phyloP scores from a whole-genome alignment of 108 stramenopile species.

The Cyclotella distinguenda region DNA sequence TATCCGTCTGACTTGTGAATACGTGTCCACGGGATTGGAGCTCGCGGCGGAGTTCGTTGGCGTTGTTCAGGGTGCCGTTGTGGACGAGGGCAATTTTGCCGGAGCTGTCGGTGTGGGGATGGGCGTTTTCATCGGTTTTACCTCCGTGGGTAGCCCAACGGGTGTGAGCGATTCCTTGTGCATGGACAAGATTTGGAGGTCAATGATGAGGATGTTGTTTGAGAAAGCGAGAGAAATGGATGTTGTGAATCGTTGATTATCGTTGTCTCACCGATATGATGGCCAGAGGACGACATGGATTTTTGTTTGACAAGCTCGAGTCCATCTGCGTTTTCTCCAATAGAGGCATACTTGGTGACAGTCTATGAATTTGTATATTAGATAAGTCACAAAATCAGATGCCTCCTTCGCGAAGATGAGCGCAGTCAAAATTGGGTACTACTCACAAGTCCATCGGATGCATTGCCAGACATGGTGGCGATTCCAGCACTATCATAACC shows the following conservation, averaged over 20 bases:
- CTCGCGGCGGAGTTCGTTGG: slow-evolving; percentile 86
- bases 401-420: too few relatives aligned
- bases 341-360: slow-evolving; percentile 93
- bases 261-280: slow-evolving; percentile 60
- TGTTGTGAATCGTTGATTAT: not conserved
- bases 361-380: not conserved
- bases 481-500: slow-evolving; percentile 99
- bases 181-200: too few relatives aligned
- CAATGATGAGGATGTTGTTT: too few relatives aligned
- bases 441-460: slow-evolving; percentile 42
- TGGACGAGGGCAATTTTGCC: slow-evolving; percentile 98
- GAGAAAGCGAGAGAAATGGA: too few relatives aligned
- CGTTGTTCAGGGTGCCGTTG: slow-evolving; percentile 98
- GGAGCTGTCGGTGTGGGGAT: slow-evolving; percentile 94
- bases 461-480: slow-evolving; percentile 71
- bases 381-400: too few relatives aligned
- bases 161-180: slow-evolving; percentile 95
- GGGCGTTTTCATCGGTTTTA: slow-evolving; percentile 97
- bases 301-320: slow-evolving; percentile 83
- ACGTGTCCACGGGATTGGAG: slow-evolving; percentile 79
- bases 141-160: slow-evolving; percentile 99
- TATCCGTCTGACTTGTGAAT: slow-evolving; percentile 95
- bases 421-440: too few relatives aligned
- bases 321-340: slow-evolving; percentile 92
- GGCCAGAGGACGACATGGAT: slow-evolving; percentile 59